Percentiles rank a stretch among this genome's conserved stretches.
Evolutionary conservation across 257 asterid species (phyloP).

Genomic region (Dorcoceras hygrometricum): DNA sequence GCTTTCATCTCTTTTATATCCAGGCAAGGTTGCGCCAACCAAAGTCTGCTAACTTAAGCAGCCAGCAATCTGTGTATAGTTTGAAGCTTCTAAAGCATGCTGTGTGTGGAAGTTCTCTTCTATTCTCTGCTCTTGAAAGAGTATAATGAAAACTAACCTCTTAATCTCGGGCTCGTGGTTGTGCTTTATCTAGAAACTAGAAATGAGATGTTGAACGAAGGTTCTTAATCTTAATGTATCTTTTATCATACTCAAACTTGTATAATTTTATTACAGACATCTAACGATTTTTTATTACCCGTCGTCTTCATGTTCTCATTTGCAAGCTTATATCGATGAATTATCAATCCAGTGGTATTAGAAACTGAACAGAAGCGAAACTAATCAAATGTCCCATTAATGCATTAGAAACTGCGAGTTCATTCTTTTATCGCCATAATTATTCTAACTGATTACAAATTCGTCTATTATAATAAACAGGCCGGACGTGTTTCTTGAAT

Average conservation of each 20-base stretch:
- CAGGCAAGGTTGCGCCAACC: neutral
- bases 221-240: neutral
- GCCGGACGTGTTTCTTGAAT: too few species aligned
- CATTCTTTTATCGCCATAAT: neutral
- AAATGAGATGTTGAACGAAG: neutral
- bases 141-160: neutral
- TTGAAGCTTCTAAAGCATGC: neutral
- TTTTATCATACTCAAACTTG: neutral
- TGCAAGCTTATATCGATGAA: too few species aligned
- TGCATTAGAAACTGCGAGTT: neutral
- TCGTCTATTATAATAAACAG: too few species aligned
- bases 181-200: neutral
- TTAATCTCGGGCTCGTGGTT: neutral
- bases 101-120: neutral
- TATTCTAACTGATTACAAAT: neutral
- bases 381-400: neutral
- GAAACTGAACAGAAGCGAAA: neutral
- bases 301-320: neutral
- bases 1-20: conserved; percentile 1
- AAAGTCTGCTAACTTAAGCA: neutral
- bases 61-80: neutral
- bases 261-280: neutral
- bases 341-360: neutral
- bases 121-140: neutral
- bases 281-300: neutral